phyloP scores from a whole-genome alignment of 2,329 filamentous ascomycete species.

The Aspergillus brasiliensis region DNA sequence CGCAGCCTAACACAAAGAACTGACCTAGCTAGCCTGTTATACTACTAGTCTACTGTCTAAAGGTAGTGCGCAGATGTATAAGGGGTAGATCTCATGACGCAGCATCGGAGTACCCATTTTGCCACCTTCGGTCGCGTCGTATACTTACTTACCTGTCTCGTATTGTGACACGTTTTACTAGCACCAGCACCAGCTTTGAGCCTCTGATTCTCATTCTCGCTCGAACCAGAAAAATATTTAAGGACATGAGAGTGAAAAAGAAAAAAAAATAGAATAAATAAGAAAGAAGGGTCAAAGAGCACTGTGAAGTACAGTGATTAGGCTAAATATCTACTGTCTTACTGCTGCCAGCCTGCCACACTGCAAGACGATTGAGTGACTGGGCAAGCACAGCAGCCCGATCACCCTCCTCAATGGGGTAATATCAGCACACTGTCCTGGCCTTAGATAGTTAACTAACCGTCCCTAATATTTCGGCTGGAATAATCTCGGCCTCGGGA shows the following conservation, averaged over 20 bases:
- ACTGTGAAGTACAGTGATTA: not conserved
- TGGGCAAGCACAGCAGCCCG: conserved; percentile 1
- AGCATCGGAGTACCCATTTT: not conserved
- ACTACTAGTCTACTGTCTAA: too few relatives aligned
- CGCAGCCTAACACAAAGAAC: too few relatives aligned
- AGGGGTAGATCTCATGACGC: not conserved
- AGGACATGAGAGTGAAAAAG: not conserved
- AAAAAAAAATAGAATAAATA: too few relatives aligned
- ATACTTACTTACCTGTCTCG: not conserved
- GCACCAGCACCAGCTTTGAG: too few relatives aligned
- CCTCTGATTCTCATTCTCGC: too few relatives aligned
- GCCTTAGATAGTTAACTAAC: conserved; percentile 1
- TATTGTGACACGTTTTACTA: not conserved
- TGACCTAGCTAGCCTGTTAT: not conserved
- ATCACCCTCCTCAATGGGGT: not conserved
- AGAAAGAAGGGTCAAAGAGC: not conserved
- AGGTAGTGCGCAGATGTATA: not conserved
- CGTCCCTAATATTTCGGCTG: conserved; percentile 8
- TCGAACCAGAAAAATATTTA: too few relatives aligned
- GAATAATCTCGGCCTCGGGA: conserved; percentile 10
- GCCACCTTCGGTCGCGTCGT: not conserved
- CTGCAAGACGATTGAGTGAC: not conserved
- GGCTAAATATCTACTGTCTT: not conserved
- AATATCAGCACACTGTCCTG: not conserved
- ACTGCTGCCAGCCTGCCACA: not conserved